A percentile compares a stretch with the other conserved stretches of the same genome.
These are phyloP conservation scores for Isabelozyma gotoi DNA, from an alignment of 805 yeast species.

Conservation along the genomic window DNA sequence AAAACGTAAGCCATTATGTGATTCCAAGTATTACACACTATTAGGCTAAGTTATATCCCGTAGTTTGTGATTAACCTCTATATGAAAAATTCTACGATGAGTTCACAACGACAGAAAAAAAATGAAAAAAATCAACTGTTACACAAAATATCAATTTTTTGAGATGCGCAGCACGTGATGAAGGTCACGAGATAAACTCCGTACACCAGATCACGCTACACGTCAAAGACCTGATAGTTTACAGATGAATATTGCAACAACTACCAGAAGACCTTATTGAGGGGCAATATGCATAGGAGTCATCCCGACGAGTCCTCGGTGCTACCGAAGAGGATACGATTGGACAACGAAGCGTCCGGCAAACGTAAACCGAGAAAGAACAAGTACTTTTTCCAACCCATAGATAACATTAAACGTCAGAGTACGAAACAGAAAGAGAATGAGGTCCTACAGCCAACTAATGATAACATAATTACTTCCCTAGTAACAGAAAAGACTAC, in stretches of 20 bases:
- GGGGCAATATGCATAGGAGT: not conserved
- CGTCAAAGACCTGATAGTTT: not conserved
- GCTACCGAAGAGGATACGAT: constrained; percentile 4
- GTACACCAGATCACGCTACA: not conserved
- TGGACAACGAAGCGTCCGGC: constrained; percentile 5
- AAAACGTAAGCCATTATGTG: constrained; percentile 75
- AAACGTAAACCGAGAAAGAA: constrained; percentile 4
- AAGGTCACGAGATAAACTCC: not conserved
- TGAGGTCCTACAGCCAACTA: not conserved
- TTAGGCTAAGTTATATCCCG: not conserved
- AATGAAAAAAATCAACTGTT: too few relatives aligned
- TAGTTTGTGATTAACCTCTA: not conserved
- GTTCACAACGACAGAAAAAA: too few relatives aligned
- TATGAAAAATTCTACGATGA: not conserved
- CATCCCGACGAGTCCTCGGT: constrained; percentile 4
- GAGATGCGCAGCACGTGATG: too few relatives aligned
- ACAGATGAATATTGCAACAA: not conserved
- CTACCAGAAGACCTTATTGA: not conserved
- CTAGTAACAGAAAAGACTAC: not conserved
- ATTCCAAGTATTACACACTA: too few relatives aligned
- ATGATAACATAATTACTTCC: too few relatives aligned
- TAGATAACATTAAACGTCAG: not conserved
- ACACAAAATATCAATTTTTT: not conserved
- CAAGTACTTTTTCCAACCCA: not conserved
- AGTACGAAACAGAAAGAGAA: not conserved